Conservation (phyloP, 768 basidiomycete species). For the Paxillus rubicundulus region DNA sequence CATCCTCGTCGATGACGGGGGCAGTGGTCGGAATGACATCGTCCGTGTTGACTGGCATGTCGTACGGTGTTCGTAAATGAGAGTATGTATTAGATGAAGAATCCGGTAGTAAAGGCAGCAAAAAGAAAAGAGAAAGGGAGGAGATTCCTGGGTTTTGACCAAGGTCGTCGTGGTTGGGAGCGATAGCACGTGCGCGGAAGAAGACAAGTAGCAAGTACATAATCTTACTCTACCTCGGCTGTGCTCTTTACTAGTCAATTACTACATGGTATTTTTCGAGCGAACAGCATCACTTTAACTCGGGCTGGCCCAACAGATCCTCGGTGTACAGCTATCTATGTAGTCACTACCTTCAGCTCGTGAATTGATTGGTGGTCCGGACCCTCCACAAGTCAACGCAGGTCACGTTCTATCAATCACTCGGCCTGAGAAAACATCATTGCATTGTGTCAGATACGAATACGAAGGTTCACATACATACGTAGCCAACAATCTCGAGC, state of each 20-base stretch:
- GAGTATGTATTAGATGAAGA: neutral
- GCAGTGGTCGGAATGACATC: slow-evolving; percentile 6
- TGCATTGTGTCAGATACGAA: neutral
- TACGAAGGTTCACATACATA: neutral
- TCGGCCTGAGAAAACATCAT: too few relatives aligned
- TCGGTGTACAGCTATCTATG: too few relatives aligned
- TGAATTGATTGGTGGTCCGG: too few relatives aligned
- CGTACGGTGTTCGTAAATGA: neutral
- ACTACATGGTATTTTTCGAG: too few relatives aligned
- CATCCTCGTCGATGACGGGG: slow-evolving; percentile 44
- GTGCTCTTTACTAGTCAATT: neutral
- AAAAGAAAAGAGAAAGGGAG: slow-evolving; percentile 5
- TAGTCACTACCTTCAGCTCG: too few relatives aligned
- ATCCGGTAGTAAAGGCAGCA: neutral
- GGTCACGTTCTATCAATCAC: too few relatives aligned
- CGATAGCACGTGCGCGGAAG: slow-evolving; percentile 23
- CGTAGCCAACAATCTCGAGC: too few relatives aligned
- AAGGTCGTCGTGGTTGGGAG: slow-evolving; percentile 11
- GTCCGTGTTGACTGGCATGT: slow-evolving; percentile 21
- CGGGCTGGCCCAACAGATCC: too few relatives aligned
- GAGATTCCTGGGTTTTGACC: slow-evolving; percentile 3
- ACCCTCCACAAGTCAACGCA: too few relatives aligned
- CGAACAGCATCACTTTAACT: too few relatives aligned
- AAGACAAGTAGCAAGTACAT: neutral
- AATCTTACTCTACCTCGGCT: neutral